Evolutionary conservation across 768 basidiomycete species (phyloP), one percentile per base, ranked within the genome.

Genomic region (Omphalotus guepiniiformis): DNA sequence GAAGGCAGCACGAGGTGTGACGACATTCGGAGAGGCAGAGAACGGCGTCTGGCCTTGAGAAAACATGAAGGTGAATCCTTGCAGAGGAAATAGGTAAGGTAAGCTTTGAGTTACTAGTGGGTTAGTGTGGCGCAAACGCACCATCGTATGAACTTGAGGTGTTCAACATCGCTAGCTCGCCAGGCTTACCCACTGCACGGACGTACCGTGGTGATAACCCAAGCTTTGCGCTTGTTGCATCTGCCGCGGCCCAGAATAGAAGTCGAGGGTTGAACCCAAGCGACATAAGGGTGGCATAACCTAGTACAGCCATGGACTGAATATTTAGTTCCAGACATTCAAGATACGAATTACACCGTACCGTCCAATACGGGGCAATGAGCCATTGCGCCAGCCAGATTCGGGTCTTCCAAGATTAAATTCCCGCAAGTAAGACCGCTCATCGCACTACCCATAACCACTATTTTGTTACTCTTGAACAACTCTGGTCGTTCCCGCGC

Each of bases 341-440:
- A 13, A 21, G 13, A 13, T 11, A 9, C 13, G 21, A 9, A 19
- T 13, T 11, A 19, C 8, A 39, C 8, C 38, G 38, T 26, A 61
- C 60, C 60, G 39, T 62, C 61, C 18, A 61, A 39, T 34, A 55
- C 42, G 4, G 61, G 61, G 28, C 42, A 59, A 32, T 61, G 58
- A 6, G 52, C 58, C 54, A 63, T 63, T 3, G 35, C 61, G 15
- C 61, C 61, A 16, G 61, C 61, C 5, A 63, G 43, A 4, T 36
- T 53, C 2, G 49, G 21, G 21, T 63, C 58, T 16, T 58, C 38
- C 19, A 58, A 22, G 6, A 48, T 50, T 16, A 63, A 35, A 15
- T 53, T 43, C n/a, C 39, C 47, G n/a, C 57, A 53, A 25, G 18
- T n/a, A 1, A 63, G 37, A 5, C 57, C 61, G 30, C 61, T 56